These are phyloP conservation scores for Rhododendron henanense DNA, from an alignment of 148 eudicot genomes.

Conservation along the genomic window DNA sequence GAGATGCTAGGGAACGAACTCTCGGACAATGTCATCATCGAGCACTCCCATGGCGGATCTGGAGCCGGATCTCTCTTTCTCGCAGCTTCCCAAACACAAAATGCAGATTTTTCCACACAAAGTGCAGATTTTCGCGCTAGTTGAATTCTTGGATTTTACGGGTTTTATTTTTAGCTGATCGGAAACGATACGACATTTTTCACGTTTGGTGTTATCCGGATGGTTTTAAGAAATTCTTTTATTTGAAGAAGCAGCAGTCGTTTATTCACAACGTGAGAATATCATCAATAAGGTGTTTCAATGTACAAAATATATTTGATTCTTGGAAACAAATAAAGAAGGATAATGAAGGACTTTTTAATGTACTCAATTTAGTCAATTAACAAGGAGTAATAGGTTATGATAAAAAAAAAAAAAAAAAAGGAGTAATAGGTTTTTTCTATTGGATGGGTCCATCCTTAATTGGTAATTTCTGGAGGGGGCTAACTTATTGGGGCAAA, in stretches of 20 bases:
- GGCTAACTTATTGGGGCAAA: no score
- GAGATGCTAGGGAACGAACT: conserved; percentile 54
- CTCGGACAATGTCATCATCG: conserved; percentile 37
- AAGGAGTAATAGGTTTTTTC: no score
- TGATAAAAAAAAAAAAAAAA: no score
- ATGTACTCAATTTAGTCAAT: neutral
- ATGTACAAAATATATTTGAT: neutral
- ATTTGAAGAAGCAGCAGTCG: neutral
- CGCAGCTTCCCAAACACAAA: conserved; percentile 35
- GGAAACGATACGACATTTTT: neutral
- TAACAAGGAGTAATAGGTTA: no score
- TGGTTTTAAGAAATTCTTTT: neutral
- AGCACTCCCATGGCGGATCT: conserved; percentile 49
- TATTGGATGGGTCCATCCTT: no score
- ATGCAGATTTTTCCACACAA: conserved; percentile 2
- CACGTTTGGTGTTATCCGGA: neutral
- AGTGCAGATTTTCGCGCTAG: neutral
- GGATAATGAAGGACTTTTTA: no score
- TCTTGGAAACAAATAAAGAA: no score
- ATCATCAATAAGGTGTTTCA: neutral
- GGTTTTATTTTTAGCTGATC: neutral
- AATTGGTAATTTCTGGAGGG: no score
- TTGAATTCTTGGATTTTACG: neutral
- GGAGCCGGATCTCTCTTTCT: conserved; percentile 54
- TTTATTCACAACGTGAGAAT: no score